A percentile compares a stretch with the other conserved stretches of the same genome.
These are phyloP conservation scores for Cyclotella atomus DNA, from an alignment of 108 stramenopile species.

Conservation along the genomic window DNA sequence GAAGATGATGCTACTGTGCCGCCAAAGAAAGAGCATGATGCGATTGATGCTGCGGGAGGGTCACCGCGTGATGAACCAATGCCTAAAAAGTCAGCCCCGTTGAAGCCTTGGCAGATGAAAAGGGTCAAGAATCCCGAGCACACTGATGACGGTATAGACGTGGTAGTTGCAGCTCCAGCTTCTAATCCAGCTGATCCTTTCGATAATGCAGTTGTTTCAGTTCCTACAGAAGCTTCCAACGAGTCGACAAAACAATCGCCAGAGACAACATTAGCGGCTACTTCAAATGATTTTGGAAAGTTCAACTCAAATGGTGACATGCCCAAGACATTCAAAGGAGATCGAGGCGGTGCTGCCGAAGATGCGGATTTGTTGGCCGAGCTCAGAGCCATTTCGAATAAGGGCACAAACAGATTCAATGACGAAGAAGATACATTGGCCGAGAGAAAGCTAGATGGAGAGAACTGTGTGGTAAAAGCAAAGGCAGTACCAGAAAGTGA, in stretches of 20 bases:
- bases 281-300: not conserved
- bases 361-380: slow-evolving; percentile 61
- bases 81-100: not conserved
- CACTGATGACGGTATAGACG: slow-evolving; percentile 9
- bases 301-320: slow-evolving; percentile 28
- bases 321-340: slow-evolving; percentile 67
- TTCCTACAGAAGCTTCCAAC: no score
- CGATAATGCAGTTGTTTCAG: no score
- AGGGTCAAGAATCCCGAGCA: not conserved
- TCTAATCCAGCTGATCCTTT: not conserved
- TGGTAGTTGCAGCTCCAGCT: slow-evolving; percentile 16
- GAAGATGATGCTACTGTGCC: not conserved
- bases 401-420: slow-evolving; percentile 3
- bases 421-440: no score
- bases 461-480: no score
- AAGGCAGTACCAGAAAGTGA: no score
- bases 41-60: not conserved
- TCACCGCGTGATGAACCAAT: not conserved
- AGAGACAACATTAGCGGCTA: not conserved
- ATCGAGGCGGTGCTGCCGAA: slow-evolving; percentile 75
- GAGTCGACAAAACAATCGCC: not conserved
- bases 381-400: slow-evolving; percentile 57
- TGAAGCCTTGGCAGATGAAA: slow-evolving; percentile 26
- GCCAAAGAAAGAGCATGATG: not conserved
- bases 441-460: no score